These are phyloP conservation scores for Jatropha podagrica DNA, from an alignment of 441 rosid species.

Conservation along the genomic window DNA sequence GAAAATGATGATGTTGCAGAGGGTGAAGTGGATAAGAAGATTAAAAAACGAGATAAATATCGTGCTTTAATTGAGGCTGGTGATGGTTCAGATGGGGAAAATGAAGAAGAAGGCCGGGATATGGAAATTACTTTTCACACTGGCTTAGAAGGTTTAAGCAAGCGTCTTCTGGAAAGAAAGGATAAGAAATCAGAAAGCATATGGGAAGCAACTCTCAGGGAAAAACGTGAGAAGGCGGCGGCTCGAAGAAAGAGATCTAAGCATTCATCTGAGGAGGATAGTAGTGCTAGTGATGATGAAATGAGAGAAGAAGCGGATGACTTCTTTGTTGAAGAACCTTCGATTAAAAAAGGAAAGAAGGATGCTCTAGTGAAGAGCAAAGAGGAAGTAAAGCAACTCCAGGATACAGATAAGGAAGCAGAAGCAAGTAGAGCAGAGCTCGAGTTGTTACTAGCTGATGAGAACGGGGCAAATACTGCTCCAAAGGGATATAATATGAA, in stretches of 20 bases:
- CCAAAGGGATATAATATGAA: constrained; percentile 78
- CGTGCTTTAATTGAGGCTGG: constrained; percentile 60
- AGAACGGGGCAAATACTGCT: constrained; percentile 51
- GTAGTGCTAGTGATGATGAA: constrained; percentile 41
- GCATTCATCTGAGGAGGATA: constrained; percentile 55
- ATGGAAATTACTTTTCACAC: constrained; percentile 93
- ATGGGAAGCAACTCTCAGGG: constrained; percentile 66
- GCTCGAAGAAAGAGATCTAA: constrained; percentile 56
- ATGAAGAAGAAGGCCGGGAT: constrained; percentile 60
- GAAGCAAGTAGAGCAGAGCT: constrained; percentile 82
- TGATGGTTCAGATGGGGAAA: constrained; percentile 68
- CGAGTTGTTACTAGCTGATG: constrained; percentile 82
- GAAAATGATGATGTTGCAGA: constrained; percentile 34
- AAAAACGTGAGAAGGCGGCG: constrained; percentile 69
- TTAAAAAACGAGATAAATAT: constrained; percentile 51
- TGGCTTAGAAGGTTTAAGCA: constrained; percentile 86
- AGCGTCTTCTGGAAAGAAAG: constrained; percentile 68
- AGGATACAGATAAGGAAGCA: constrained; percentile 35
- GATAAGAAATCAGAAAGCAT: constrained; percentile 69
- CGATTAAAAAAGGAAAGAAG: constrained; percentile 32
- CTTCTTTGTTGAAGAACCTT: constrained; percentile 67
- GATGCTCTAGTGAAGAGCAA: constrained; percentile 17
- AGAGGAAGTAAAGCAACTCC: constrained; percentile 7
- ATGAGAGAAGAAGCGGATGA: constrained; percentile 52
- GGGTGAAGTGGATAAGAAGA: constrained; percentile 42